Evolutionary conservation across 306 rosid species (phyloP), one percentile per base, ranked within the genome.

Genomic region (Cotoneaster glaucophyllus): DNA sequence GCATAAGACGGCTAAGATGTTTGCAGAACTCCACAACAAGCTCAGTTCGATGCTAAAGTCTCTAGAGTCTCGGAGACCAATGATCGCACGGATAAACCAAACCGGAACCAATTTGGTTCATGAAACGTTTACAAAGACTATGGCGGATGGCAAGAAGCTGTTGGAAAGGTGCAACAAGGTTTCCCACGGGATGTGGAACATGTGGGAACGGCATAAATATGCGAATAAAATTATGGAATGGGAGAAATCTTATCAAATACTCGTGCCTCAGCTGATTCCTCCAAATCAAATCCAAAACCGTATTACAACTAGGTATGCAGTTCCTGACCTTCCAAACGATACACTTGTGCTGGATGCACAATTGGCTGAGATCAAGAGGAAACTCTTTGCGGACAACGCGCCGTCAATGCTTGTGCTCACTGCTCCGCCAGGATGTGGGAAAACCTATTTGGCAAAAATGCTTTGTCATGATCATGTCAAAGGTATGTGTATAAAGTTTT

Each of bases 351-450:
- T 91, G 81, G 89, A 87, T 41, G 65, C 11, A 50, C 85, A 71
- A 58, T 14, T 91, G 69, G 53, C 29, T 34, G 87, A 86, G 24
- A 31, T 91, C 73, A 90, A 82, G 88, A 10, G 48, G 48, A 56
- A 39, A 78, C 74, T 88, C 43, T 71, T 85, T 1, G 50, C 21
- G 29, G 66, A 68, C 37, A 80, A 11, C 5, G 79, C 19, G 6
- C 59, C 3, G 3, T 70, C 87, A 0, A 79, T 84, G 73, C 48
- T 78, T 53, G 83, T 84, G 4, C 50, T 90, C 15, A 85, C 93
- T 3, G 90, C 85, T 22, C 50, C 83, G 0, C 82, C 63, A 21
- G 93, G 93, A 41, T 79, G 80, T 1, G 93, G 96, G 39, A 90
- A 88, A 80, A 78, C 91, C 10, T 78, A 90, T 0, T 80, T 90